Base-by-base conservation (phyloP, 352 stramenopile genomes). In the Phytophthora pini region DNA sequence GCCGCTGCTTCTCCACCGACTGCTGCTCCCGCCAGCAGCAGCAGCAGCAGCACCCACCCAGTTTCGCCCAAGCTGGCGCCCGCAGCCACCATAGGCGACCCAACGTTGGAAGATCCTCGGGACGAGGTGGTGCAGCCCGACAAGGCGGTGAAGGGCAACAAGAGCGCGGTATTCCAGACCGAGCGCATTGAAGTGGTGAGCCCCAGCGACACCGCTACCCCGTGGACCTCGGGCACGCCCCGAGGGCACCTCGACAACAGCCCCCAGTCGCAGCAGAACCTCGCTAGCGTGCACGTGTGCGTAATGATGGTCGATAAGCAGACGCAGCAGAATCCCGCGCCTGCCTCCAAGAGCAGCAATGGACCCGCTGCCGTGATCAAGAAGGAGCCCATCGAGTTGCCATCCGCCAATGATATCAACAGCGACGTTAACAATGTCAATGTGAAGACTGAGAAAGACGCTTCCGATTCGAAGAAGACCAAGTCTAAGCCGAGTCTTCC, bases 251-350 rank as follows among this genome's bases (percentile, higher is more conserved):
- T 65, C 56, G 56, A 77, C 38, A 61, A 50, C 43, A 61, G 68
- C 53, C 34, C 38, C 7, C 44, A 55, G 29, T 4, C 54, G 12
- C 47, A 61, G 31, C 44, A 44, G 32, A 59, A 48, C 34, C 38
- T 79, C 26, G 64, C 75, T 40, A 79, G 77, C 47, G 71, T 87
- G 22, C 74, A 73, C 58, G 74, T 90, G 32, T 90, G 81, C 54
- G 79, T 90, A 47, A 86, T 90, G 77, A 88, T 86, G 77, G 72
- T 87, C 9, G 79, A 89, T 49, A 57, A 86, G 45, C 68, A 76
- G 41, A 40, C 55, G 27, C 76, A 80, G 32, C 70, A 80, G 52
- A 68, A 68, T 17, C 49, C 67, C 3, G 62, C 54, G 20, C 39
- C 76, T 51, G 59, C 39, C 5, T 3, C 20, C 10, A 29, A 41